These are phyloP conservation scores for Boletellus deceptivus DNA, from an alignment of 1,284 basidiomycete species.

Conservation along the genomic window DNA sequence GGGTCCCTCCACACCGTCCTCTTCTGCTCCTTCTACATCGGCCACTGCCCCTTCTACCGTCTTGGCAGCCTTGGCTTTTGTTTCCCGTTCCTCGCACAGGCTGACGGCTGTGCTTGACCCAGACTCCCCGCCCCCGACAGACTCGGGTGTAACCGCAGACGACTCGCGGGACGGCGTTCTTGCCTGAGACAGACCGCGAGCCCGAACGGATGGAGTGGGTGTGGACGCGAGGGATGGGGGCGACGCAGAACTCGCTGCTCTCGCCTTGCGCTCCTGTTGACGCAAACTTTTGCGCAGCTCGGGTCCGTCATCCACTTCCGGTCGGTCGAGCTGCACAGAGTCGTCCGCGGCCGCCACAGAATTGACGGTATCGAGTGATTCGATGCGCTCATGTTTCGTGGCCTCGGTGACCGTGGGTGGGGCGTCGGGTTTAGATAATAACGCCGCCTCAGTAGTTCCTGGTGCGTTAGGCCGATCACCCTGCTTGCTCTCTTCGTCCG, in stretches of 20 bases:
- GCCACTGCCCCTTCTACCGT: slow-evolving; percentile 9
- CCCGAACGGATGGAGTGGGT: slow-evolving; percentile 29
- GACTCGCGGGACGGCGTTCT: slow-evolving; percentile 21
- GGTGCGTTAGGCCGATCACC: slow-evolving; percentile 1
- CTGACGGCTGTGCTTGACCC: slow-evolving; percentile 35
- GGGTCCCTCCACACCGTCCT: slow-evolving; percentile 14
- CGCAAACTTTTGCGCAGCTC: slow-evolving; percentile 31
- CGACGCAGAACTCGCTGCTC: slow-evolving; percentile 16
- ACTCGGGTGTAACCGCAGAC: slow-evolving; percentile 27
- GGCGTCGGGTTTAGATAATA: slow-evolving; percentile 23
- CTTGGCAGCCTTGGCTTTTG: slow-evolving; percentile 20
- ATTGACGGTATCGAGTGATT: slow-evolving; percentile 13
- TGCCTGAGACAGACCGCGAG: slow-evolving; percentile 24
- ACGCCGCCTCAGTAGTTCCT: background rate
- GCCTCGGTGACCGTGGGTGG: slow-evolving; percentile 7
- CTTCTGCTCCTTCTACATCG: slow-evolving; percentile 16
- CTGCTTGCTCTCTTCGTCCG: slow-evolving; percentile 4
- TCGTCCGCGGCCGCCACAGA: slow-evolving; percentile 9
- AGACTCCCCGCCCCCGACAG: slow-evolving; percentile 28
- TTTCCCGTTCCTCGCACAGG: slow-evolving; percentile 28
- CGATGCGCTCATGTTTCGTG: slow-evolving; percentile 25
- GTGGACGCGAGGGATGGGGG: slow-evolving; percentile 35
- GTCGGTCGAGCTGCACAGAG: slow-evolving; percentile 13
- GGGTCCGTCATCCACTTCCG: slow-evolving; percentile 22
- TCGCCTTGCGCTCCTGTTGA: slow-evolving; percentile 28